Base-by-base conservation (phyloP, 768 basidiomycete genomes). In the Gloeophyllum trabeum region DNA sequence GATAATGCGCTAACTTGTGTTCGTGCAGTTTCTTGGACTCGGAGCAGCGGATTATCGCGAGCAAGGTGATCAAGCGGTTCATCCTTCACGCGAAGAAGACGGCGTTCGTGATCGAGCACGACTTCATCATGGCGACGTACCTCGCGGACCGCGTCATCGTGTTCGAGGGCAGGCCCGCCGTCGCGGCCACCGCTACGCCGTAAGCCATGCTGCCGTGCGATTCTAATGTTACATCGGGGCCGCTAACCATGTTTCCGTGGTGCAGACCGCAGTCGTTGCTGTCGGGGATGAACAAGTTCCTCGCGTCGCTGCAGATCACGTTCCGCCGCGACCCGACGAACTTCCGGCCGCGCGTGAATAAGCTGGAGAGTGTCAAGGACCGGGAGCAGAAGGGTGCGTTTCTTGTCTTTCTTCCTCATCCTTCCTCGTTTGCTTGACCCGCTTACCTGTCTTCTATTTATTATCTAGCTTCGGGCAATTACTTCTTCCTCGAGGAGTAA, bases 121-220 rank as follows among this genome's bases (percentile, higher is more conserved):
- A 98, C 69, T 97, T 99, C 63, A 96, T 98, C 68, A 97, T 97
- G 94, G 93, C 94, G 3, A 97, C 94, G 2, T 98, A 99, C 62
- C 85, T 99, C 43, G 94, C 96, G 32, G 96, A 99, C 59, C 85
- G 94, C 36, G 91, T 96, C 53, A 91, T 94, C 46, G 90, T 93
- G 10, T 93, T 90, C 52, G 81, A 86, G 58, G 88, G 88, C 28
- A 62, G 78, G 52, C 94, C 96, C 4, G 93, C 92, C 32, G 62
- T 92, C 39, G 42, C 81, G 40, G 93, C 96, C 14, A 93, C 81
- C 30, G 96, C 96, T 16, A 85, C 87, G 20, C 88, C 83, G 88
- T 94, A 59, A 54, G 84, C 71, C 14, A 16, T 45, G 26, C 7
- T 21, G 7, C n/a, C n/a, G n/a, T n/a, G n/a, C n/a, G n/a, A n/a